Percentiles rank a stretch among this genome's conserved stretches.
Conservation (phyloP, 2,329 filamentous ascomycete genomes). For the Alternaria hordeiaustralica region DNA sequence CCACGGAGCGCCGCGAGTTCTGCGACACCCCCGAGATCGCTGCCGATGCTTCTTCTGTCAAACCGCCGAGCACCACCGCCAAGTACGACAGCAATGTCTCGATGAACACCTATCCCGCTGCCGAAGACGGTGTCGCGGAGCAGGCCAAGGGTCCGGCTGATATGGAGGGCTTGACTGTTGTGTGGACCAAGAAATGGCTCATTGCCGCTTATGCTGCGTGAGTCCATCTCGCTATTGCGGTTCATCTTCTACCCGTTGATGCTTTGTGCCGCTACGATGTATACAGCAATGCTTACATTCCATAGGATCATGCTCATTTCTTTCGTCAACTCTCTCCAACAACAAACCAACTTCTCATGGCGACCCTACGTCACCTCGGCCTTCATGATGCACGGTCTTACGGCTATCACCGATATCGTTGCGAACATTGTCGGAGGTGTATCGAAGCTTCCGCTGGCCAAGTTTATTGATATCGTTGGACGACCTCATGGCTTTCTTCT, state of each 20-base stretch:
- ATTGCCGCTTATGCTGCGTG: constrained; percentile 45
- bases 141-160: constrained; percentile 33
- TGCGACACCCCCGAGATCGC: not conserved
- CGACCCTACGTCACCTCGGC: constrained; percentile 47
- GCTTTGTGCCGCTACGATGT: not conserved
- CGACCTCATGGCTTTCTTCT: constrained; percentile 44
- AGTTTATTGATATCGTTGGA: constrained; percentile 49
- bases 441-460: constrained; percentile 46
- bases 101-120: not conserved
- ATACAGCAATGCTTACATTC: not conserved
- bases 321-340: constrained; percentile 54
- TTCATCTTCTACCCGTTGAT: not conserved
- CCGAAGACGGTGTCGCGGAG: not conserved
- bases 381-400: constrained; percentile 40
- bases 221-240: not conserved
- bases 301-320: constrained; percentile 25
- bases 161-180: constrained; percentile 51
- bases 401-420: constrained; percentile 41
- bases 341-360: constrained; percentile 49
- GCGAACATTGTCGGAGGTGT: constrained; percentile 44
- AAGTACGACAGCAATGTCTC: not conserved
- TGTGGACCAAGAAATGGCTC: constrained; percentile 51
- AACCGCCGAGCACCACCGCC: not conserved
- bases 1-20: constrained; percentile 4
- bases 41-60: not conserved